These are phyloP conservation scores for Botrytis galanthina DNA, from an alignment of 2,329 filamentous ascomycete species.

Conservation along the genomic window DNA sequence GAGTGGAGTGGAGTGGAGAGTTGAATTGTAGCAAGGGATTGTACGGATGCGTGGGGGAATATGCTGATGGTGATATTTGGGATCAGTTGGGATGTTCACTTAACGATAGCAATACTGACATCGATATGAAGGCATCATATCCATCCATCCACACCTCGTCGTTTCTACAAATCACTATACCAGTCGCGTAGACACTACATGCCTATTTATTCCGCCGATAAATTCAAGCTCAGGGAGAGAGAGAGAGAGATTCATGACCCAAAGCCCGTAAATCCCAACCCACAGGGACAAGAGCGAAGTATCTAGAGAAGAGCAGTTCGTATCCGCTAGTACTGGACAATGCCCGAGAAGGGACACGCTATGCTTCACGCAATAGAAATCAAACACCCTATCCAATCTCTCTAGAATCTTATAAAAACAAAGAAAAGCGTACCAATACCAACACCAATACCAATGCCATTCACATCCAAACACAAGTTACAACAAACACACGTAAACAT, in stretches of 20 bases:
- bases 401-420: not conserved
- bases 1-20: too few relatives aligned
- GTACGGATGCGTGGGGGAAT: not conserved
- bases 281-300: not conserved
- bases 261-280: not conserved
- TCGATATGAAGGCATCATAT: not conserved
- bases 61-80: not conserved
- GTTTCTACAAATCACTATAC: not conserved
- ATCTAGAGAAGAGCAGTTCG: not conserved
- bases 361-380: not conserved
- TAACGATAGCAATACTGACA: not conserved
- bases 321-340: not conserved
- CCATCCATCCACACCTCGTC: not conserved
- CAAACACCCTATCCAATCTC: not conserved
- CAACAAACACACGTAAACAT: not conserved
- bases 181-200: not conserved
- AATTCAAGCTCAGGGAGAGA: not conserved
- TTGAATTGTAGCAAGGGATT: too few relatives aligned
- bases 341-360: not conserved
- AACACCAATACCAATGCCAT: not conserved
- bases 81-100: not conserved
- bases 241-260: not conserved
- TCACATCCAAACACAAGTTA: not conserved
- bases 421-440: not conserved
- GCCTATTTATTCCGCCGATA: not conserved